Base-by-base conservation (phyloP, 352 stramenopile genomes). In the Pythium brassicae region DNA sequence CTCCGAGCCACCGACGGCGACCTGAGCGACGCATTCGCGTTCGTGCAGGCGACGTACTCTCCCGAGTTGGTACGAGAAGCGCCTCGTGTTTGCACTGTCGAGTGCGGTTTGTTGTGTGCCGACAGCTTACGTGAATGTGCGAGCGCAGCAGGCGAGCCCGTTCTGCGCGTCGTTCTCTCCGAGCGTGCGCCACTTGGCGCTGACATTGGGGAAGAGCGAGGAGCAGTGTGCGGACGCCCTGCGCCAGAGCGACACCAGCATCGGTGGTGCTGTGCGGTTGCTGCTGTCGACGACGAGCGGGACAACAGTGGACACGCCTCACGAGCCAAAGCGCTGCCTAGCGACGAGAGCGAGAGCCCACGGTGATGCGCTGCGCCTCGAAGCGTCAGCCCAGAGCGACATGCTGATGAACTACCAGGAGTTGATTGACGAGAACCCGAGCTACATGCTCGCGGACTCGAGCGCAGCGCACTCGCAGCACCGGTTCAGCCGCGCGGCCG, bases 351-450 rank as follows among this genome's bases (percentile, higher is more conserved):
- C 44, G 17, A 15, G 55, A 43, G 50, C 27, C 1, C n/a, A 35
- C 4, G 12, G 35, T 17, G 37, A 60, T 10, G 12, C 9, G 8
- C 17, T n/a, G 26, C 27, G 22, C 23, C n/a, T 55, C 3, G 59
- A 65, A 15, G 44, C 50, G 27, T 39, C 32, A 2, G 45, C 27
- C 23, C 59, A 56, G 9, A 59, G 46, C 4, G 59, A 61, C 7
- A 39, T 50, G 48, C 17, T 61, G 25, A 59, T 82, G 46, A 84
- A 71, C 26, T 73, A 86, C 6, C 82, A 92, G 66, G 83, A 91
- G 22, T 65, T 87, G 8, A 72, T 76, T 22, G 83, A 91, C 14
- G 83, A 95, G 52, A 95, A 95, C 43, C 70, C 78, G 27, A 94
- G 78, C 39, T 95, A 94, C 27, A 61, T 65, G 25, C 68, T 95